Percentiles rank a stretch among this genome's conserved stretches.
Conservation (phyloP, 2,329 filamentous ascomycete species). For the Lasiodiplodia citricola region DNA sequence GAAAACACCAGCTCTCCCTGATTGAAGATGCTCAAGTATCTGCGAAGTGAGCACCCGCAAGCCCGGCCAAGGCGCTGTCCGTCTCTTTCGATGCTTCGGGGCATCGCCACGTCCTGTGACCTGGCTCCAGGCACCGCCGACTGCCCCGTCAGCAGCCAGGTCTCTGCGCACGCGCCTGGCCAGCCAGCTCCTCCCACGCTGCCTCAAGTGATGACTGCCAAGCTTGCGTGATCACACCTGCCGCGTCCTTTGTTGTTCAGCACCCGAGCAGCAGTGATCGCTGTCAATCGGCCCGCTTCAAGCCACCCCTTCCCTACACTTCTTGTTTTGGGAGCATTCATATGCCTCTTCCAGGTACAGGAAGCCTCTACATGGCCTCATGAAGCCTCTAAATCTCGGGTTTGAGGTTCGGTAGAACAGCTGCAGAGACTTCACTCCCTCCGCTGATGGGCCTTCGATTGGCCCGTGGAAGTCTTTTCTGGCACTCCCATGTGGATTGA, state of each 20-base stretch:
- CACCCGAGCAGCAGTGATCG: not conserved
- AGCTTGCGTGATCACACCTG: not conserved
- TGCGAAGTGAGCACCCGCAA: not conserved
- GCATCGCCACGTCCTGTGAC: not conserved
- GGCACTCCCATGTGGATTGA: not conserved
- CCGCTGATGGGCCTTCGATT: conserved; percentile 4
- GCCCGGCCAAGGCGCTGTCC: not conserved
- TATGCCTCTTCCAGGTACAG: not conserved
- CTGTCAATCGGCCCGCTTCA: conserved; percentile 11
- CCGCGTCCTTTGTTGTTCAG: not conserved
- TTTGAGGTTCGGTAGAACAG: not conserved
- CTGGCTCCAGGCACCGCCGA: not conserved
- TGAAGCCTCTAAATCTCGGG: not conserved
- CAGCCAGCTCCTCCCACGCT: not conserved
- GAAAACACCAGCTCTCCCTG: not conserved
- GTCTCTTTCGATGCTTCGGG: not conserved
- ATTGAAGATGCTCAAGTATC: not conserved
- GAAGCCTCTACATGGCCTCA: not conserved
- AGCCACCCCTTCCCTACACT: conserved; percentile 9
- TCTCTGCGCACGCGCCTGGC: not conserved
- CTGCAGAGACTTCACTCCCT: conserved; percentile 10
- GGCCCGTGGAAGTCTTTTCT: not conserved
- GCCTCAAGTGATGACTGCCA: conserved; percentile 2
- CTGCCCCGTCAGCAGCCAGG: not conserved
- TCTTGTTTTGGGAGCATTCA: not conserved